These are phyloP conservation scores for Ramalina peruviana DNA, from an alignment of 495 filamentous ascomycete genomes.

Conservation along the genomic window DNA sequence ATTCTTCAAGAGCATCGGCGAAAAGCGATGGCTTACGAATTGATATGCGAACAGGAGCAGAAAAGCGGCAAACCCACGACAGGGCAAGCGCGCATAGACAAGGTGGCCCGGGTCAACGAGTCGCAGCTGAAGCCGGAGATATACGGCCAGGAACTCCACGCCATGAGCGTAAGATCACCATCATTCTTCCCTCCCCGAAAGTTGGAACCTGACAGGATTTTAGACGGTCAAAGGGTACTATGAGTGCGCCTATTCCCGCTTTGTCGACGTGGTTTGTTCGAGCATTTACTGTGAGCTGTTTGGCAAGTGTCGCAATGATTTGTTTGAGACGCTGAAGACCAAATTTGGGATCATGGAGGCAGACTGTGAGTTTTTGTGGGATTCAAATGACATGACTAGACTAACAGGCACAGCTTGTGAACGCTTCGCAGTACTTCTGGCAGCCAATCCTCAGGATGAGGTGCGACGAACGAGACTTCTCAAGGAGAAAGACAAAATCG, in stretches of 20 bases:
- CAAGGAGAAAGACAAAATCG: conserved; percentile 30
- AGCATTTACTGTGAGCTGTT: conserved; percentile 34
- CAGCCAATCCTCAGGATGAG: conserved; percentile 34
- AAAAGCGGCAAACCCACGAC: background rate
- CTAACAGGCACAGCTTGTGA: conserved; percentile 18
- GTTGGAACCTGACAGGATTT: background rate
- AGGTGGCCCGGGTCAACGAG: conserved; percentile 13
- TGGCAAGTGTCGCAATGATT: conserved; percentile 23
- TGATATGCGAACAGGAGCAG: conserved; percentile 5
- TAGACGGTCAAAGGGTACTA: conserved; percentile 39
- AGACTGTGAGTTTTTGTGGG: conserved; percentile 22
- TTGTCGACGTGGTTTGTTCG: conserved; percentile 35
- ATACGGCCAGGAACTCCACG: conserved; percentile 31
- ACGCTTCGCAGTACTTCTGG: conserved; percentile 32
- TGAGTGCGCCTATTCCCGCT: conserved; percentile 33
- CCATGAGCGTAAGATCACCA: conserved; percentile 33
- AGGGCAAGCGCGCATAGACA: conserved; percentile 3
- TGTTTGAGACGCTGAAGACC: conserved; percentile 23
- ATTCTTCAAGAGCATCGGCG: conserved; percentile 6
- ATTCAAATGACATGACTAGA: background rate
- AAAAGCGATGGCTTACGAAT: background rate
- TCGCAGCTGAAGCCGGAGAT: conserved; percentile 28
- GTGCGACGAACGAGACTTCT: conserved; percentile 23
- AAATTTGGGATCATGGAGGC: conserved; percentile 23
- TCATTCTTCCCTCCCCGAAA: background rate